Base-by-base conservation (phyloP, 1,139 yeast genomes). In the Saccharomyces hybrid region DNA sequence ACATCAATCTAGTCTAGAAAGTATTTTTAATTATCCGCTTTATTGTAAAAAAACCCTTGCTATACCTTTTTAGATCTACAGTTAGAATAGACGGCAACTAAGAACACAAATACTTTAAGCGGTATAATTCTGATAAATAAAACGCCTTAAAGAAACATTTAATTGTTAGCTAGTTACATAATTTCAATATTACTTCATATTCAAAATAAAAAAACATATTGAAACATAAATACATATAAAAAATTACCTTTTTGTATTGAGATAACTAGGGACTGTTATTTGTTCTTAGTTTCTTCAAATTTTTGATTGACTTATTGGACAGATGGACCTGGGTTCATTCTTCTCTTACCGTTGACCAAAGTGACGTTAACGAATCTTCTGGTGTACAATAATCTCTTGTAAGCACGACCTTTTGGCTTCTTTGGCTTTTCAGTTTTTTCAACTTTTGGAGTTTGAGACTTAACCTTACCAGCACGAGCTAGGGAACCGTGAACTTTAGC, bases 391-490 rank as follows among this genome's bases (percentile, higher is more conserved):
- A 91, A 78, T 82, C 99, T 88, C 89, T 88, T 90, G 93, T 86
- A 85, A 76, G 98, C 98, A 77, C 96, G 79, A 71, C 87, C 88
- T 78, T 81, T 80, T 75, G 87, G 86, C 69, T 78, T 73, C 82
- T 85, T 85, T 81, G 89, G 90, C 78, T 84, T 84, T 79, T 85
- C 90, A 74, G 82, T 80, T 78, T 85, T 85, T 75, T 85, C 91
- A 75, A 84, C 90, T 88, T 88, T 91, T 79, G 91, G 97, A 82
- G 91, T 87, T 81, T 84, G 90, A 78, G 98, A 90, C 84, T 91
- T 93, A 81, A 93, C 99, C 83, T 93, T 91, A 88, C 99, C 99
- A 83, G 99, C 99, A 90, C 98, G 97, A 84, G 99, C 96, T 86
- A 93, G 87, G 81, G 97, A 90, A 81, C 99, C 99, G 96, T 93